Base-by-base conservation (phyloP, 805 yeast genomes). In the Ogataea wickerhamii region DNA sequence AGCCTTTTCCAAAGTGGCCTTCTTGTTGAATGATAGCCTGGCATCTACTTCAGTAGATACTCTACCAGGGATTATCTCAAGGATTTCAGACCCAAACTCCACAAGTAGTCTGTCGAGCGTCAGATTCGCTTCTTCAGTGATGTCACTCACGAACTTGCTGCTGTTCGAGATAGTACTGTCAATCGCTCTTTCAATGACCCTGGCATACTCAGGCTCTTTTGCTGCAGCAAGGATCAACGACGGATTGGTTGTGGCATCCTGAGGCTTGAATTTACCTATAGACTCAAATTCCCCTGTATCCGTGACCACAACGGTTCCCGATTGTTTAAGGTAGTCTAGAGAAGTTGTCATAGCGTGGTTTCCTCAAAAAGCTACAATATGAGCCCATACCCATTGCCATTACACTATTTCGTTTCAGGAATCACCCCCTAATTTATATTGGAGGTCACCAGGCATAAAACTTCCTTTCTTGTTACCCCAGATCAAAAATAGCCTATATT, bases 1-100 rank as follows among this genome's bases (percentile, higher is more conserved):
- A 38, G 98, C 99, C 77, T 93, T 93, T 68, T 78, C 76, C 65
- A 93, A 74, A 52, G 98, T 88, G 50, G 85, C 96, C 45, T 85
- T 83, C 64, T 81, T 91, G 76, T 93, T 87, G 64, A 88, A 93
- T 24, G 98, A 91, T 59, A 93, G 79, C 67, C 96, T 84, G 44
- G 99, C 98, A 61, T 93, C 99, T 45, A 93, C 98, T 74, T 93
- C 99, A 44, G 99, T 93, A 41, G 97, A 88, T 42, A 93, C 98
- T 72, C 98, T 85, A 59, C 99, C 99, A 51, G 98, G 99, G 39
- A 93, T 96, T 58, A 93, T 85, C 59, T 78, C 74, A 61, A 93
- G 75, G 60, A 93, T 93, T 70, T 86, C 88, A 57, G 76, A 74
- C 67, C 99, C 99, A 66, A 93, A 93, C 70, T 89, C 98, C 48